Base-by-base conservation (phyloP, 2,329 filamentous ascomycete species). In the Arthroderma sp. region DNA sequence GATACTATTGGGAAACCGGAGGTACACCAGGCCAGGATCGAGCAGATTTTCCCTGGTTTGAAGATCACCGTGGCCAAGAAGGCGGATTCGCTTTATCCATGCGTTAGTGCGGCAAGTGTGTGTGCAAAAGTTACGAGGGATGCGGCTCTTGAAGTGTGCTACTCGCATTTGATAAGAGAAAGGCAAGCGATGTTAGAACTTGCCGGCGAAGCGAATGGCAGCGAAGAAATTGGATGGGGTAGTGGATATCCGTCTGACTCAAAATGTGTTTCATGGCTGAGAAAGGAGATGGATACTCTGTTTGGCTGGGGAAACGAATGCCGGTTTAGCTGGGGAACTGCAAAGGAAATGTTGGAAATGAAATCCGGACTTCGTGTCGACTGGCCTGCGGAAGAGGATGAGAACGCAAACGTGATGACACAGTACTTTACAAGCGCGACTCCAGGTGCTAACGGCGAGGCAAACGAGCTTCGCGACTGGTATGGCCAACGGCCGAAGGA, bases 111-210 rank as follows among this genome's bases (percentile, higher is more conserved):
- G 30, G 89, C 91, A 5, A 91, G 84, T 50, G 87, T 98, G 2
- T 93, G 85, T 62, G 91, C 91, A 44, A 98, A 98, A 64, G 91
- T 98, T 29, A 96, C 91, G 8, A 74, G 91, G 51, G 91, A 98
- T 65, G 83, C 83, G 1, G 87, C 87, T 4, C 72, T 96, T 27
- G 88, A 95, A 57, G 77, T 83, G 2, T 72, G 89, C 36, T 89
- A 84, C 57, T 70, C 75, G 46, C 65, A 68, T 4, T 71, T 78
- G 48, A 61, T 60, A 2, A 60, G 59, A 56, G 56, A 45, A 57
- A 61, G 36, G 52, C 52, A 31, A 58, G n/a, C 29, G 6, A 7
- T 15, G n/a, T 29, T 8, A 8, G 3, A 10, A 15, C 7, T 8
- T 10, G 9, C 3, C 33, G 6, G 28, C n/a, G 43, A 46, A 11